Base-by-base conservation (phyloP, 352 stramenopile genomes). In the Globisporangium middletonii region DNA sequence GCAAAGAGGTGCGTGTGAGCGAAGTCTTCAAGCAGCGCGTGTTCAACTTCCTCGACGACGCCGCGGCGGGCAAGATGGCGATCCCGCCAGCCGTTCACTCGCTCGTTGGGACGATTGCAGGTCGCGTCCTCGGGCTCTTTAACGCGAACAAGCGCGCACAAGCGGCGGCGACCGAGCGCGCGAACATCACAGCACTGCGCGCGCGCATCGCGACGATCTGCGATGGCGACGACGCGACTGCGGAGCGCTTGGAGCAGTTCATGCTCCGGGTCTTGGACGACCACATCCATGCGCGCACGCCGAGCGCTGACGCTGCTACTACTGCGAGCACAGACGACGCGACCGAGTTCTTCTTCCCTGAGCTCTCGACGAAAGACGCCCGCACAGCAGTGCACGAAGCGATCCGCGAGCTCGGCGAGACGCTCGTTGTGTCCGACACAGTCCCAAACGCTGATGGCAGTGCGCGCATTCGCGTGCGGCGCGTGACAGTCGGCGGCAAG, bases 361-460 rank as follows among this genome's bases (percentile, higher is more conserved):
- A 76, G 18, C 77, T 97, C 53, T 59, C 77, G 0, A 72, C 89
- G 50, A 98, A 98, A 57, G 72, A 96, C 33, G 75, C 69, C 15
- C 90, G 96, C 6, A 83, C 85, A 33, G 68, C 69, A 0, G 77
- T 98, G 49, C 94, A 98, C 68, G 64, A 89, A 50, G 67, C 77
- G 18, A 67, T 98, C 37, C 86, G 92, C 0, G 68, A 87, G 52
- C 79, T 89, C 38, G 72, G 74, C 44, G 72, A 72, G 19, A 76
- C 72, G 8, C 67, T 83, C 13, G 69, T 94, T 0, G 75, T 97
- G 13, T 95, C 92, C 19, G 80, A 95, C 65, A 97, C 88, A 16
- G 83, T 89, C 33, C 72, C 77, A 8, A 89, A 3, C 19, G 3
- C 35, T 9, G 13, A 41, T 27, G 58, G 73, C 16, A 28, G 18